Evolutionary conservation across 176 grass and related monocot species (phyloP).

Genomic region (Juncus effusus): DNA sequence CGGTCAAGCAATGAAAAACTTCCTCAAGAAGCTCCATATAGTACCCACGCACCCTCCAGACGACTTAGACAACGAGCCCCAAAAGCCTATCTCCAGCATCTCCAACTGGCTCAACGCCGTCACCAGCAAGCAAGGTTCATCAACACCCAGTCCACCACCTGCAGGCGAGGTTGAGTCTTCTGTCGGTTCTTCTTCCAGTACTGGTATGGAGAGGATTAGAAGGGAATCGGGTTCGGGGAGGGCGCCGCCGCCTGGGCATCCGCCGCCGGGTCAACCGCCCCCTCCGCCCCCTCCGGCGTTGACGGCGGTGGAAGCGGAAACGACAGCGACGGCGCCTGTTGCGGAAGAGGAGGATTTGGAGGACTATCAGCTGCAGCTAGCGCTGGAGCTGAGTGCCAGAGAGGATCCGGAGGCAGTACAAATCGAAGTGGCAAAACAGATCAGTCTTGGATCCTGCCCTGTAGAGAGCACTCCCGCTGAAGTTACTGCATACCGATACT

Average conservation of each 20-base stretch:
- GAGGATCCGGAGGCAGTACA: conserved; percentile 97
- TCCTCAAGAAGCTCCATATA: conserved; percentile 96
- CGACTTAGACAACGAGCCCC: conserved; percentile 35
- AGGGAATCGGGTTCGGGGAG: conserved; percentile 26
- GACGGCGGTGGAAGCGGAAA: conserved; percentile 24
- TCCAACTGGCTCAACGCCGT: conserved; percentile 76
- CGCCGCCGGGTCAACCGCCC: conserved; percentile 3
- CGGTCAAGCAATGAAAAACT: conserved; percentile 72
- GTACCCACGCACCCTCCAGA: conserved; percentile 30
- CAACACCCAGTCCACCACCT: conserved; percentile 8
- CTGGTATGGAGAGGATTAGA: conserved; percentile 6
- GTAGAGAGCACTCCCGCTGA: conserved; percentile 50
- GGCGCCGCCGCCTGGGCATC: conserved; percentile 18
- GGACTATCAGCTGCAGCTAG: conserved; percentile 90
- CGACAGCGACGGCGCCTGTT: conserved; percentile 14
- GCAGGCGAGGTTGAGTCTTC: conserved; percentile 16
- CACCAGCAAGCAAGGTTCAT: conserved; percentile 23
- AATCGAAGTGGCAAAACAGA: conserved; percentile 93
- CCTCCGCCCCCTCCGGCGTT: conserved; percentile 13
- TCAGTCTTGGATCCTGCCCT: conserved; percentile 70
- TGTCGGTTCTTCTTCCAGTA: conserved; percentile 7
- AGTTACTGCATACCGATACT: conserved; percentile 64
- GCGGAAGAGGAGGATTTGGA: conserved; percentile 67
- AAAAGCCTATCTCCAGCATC: conserved; percentile 41
- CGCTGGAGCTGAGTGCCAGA: conserved; percentile 83